These are phyloP conservation scores for Aspergillus sp. DNA, from an alignment of 2,329 filamentous ascomycete species.

Conservation along the genomic window DNA sequence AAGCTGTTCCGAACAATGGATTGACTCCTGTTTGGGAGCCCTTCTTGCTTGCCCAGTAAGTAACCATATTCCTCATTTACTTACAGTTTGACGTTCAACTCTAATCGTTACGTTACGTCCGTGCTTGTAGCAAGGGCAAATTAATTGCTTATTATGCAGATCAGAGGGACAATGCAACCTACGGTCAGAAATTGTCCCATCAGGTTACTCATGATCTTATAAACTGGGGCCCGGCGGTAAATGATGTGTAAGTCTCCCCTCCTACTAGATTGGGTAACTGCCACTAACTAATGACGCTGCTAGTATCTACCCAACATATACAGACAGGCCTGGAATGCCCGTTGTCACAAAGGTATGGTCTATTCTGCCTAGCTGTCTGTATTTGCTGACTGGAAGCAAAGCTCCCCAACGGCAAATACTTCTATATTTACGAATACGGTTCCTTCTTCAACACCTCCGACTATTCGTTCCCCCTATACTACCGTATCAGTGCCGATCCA, in stretches of 20 bases:
- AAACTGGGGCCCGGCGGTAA: conserved; percentile 62
- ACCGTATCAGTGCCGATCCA: conserved; percentile 50
- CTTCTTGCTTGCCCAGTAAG: conserved; percentile 57
- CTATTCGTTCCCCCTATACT: conserved; percentile 54
- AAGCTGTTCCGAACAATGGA: conserved; percentile 62
- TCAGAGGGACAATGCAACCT: conserved; percentile 60
- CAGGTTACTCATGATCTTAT: conserved; percentile 60
- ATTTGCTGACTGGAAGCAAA: conserved; percentile 18
- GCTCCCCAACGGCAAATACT: conserved; percentile 60
- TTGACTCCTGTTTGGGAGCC: conserved; percentile 72
- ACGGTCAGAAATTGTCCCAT: conserved; percentile 70
- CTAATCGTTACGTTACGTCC: background rate
- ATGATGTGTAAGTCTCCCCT: conserved; percentile 49
- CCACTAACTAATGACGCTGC: background rate
- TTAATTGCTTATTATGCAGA: conserved; percentile 71
- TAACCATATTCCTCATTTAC: background rate
- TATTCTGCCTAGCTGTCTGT: background rate
- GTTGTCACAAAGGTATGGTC: conserved; percentile 48
- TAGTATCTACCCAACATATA: conserved; percentile 56
- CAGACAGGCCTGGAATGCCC: conserved; percentile 68
- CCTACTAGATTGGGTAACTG: background rate
- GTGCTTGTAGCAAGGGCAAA: conserved; percentile 45
- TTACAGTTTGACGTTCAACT: background rate
- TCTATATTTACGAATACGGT: conserved; percentile 66
- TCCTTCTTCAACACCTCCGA: conserved; percentile 29